These are phyloP conservation scores for Sporothrix pallida DNA, from an alignment of 2,329 filamentous ascomycete genomes.

Conservation along the genomic window DNA sequence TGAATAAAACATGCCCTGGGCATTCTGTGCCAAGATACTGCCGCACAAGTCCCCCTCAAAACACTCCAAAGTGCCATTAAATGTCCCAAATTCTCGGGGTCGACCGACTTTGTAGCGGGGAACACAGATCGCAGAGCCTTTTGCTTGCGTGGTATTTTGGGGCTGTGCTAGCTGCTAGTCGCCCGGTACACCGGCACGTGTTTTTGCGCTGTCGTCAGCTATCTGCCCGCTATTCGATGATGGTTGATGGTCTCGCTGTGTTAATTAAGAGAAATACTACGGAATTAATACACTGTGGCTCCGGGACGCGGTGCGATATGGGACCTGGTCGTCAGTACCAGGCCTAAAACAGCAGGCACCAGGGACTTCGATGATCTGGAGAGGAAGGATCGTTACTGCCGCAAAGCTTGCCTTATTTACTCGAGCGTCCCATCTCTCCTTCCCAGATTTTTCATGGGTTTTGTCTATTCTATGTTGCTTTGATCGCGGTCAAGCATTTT, in stretches of 20 bases:
- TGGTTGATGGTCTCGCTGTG: not conserved
- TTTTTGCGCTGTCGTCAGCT: conserved; percentile 19
- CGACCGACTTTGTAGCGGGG: conserved; percentile 10
- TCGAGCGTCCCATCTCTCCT: not conserved
- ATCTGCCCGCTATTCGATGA: not conserved
- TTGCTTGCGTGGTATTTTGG: conserved; percentile 31
- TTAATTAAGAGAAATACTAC: not conserved
- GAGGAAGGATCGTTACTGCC: not conserved
- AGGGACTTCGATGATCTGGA: not conserved
- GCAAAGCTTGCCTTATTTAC: conserved; percentile 21
- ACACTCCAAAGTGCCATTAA: too few relatives aligned
- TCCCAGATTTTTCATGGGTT: not conserved
- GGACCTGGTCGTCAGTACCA: not conserved
- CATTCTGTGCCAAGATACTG: not conserved
- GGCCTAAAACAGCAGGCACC: not conserved
- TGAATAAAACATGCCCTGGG: not conserved
- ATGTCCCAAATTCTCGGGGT: not conserved
- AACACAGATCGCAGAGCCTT: conserved; percentile 18
- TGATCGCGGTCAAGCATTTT: not conserved
- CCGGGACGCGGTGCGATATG: not conserved
- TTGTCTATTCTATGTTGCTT: not conserved
- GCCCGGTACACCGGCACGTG: conserved; percentile 26
- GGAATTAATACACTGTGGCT: not conserved
- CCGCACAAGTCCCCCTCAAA: not conserved
- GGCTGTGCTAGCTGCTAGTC: conserved; percentile 29